Evolutionary conservation across 2,329 filamentous ascomycete genomes (phyloP), one percentile per base, ranked within the genome.

Genomic region (Leptographium wingfieldii): DNA sequence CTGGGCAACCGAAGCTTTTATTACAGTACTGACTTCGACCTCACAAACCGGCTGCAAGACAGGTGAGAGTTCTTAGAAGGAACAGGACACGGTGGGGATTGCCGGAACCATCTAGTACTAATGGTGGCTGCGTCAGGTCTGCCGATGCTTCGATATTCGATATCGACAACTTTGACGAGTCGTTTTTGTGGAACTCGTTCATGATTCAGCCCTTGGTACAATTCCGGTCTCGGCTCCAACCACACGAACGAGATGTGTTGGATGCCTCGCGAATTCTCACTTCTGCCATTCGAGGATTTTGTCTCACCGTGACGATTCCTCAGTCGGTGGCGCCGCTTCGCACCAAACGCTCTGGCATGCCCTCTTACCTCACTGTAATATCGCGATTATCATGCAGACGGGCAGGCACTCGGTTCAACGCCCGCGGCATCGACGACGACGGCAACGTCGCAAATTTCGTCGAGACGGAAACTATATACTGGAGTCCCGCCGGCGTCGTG

Each of bases 361-460:
- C 92, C 0, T 92, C 91, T 1, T 87, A 84, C 59, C 77, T 99
- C 67, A 96, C 92, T 0, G 78, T 97, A 27, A 94, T 97, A 63
- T 97, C 94, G 1, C 83, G 94, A 38, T 77, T 97, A 46, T 97
- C 94, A 2, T 97, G 92, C 69, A 82, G 85, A 66, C 84, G 92
- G 73, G 94, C 94, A 22, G 94, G 94, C 27, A 99, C 94, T 19
- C 83, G 94, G 49, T 99, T 97, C 78, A 97, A 97, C 71, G 87
- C 92, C n/a, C 82, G 94, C 66, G 94, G 94, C 48, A 96, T 99
- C 64, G 94, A 99, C 69, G 94, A 99, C 70, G 91, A 97, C 68
- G 94, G 94, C 16, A 90, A 97, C 67, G 94, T 97, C 33, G 92
- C 94, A 62, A 99, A 99, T 72, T 99, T 96, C 72, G 94, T 97